A percentile compares a stretch with the other conserved stretches of the same genome.
Evolutionary conservation across 371 early-diverging fungal genomes (phyloP).

Genomic region (Dinochytrium kinnereticum): DNA sequence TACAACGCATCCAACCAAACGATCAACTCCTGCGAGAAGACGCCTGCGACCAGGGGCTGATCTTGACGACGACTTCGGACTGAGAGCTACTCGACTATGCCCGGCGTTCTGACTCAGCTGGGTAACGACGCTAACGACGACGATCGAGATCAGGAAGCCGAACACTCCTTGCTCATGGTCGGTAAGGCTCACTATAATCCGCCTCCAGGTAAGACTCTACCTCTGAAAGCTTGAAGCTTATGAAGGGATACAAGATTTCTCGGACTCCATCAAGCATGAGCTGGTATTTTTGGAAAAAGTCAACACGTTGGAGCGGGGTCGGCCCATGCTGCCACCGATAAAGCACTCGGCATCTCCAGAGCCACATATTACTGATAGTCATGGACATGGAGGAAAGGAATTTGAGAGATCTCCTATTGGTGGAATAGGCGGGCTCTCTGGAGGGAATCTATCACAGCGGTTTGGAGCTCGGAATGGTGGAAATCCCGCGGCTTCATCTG

Average conservation of each 20-base stretch:
- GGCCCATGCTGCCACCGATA: slow-evolving; percentile 15
- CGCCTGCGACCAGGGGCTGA: too few relatives aligned
- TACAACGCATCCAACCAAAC: too few relatives aligned
- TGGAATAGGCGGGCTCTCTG: background rate
- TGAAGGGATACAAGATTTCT: background rate
- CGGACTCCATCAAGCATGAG: slow-evolving; percentile 8
- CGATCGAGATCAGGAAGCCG: background rate
- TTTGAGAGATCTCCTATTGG: background rate
- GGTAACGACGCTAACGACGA: background rate
- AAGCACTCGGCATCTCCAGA: slow-evolving; percentile 12
- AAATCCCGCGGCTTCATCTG: background rate
- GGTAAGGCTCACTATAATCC: background rate
- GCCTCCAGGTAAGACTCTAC: background rate
- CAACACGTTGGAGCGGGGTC: background rate
- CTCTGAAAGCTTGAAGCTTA: background rate
- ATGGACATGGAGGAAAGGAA: background rate
- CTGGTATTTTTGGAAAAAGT: background rate
- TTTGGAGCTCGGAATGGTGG: background rate
- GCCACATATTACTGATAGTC: background rate
- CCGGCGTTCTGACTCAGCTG: background rate
- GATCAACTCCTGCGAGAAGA: too few relatives aligned
- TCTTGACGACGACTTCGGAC: too few relatives aligned
- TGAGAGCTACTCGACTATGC: background rate
- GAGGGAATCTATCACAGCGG: background rate
- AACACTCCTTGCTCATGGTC: background rate